Conservation (phyloP, 1,284 basidiomycete species). For the Ustilago lituana region DNA sequence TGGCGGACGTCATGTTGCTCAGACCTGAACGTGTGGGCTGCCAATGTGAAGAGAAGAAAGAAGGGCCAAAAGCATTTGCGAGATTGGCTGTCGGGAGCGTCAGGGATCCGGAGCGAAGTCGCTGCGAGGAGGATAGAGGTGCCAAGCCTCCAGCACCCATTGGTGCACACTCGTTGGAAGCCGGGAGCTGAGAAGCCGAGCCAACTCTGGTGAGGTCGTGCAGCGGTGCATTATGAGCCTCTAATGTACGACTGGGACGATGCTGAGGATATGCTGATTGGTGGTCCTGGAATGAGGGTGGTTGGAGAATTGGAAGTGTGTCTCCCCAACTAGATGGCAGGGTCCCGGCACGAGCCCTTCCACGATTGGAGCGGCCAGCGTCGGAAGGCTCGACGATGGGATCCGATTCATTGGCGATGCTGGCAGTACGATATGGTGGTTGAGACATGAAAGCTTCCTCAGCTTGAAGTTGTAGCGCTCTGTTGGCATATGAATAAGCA, state of each 20-base stretch:
- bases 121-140: conserved; percentile 14
- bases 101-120: conserved; percentile 50
- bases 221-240: background rate
- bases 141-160: conserved; percentile 3
- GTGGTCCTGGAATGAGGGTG: conserved; percentile 4
- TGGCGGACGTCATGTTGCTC: conserved; percentile 40
- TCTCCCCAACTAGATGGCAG: conserved; percentile 57
- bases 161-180: background rate
- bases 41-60: conserved; percentile 54
- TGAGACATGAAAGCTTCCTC: conserved; percentile 34
- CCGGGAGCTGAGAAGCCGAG: conserved; percentile 1
- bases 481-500: no score
- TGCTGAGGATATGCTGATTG: background rate
- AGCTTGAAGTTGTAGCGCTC: conserved; percentile 52
- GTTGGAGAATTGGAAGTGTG: conserved; percentile 8
- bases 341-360: conserved; percentile 56
- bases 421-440: conserved; percentile 29
- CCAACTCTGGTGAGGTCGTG: conserved; percentile 1
- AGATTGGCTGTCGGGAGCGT: conserved; percentile 42
- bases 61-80: conserved; percentile 48
- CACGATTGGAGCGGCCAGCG: conserved; percentile 19
- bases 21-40: conserved; percentile 47
- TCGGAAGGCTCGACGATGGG: conserved; percentile 33
- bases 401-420: conserved; percentile 46
- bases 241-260: background rate